A percentile compares a stretch with the other conserved stretches of the same genome.
Evolutionary conservation across 345 rosid genomes (phyloP).

Genomic region (Leavenworthia alabamica): DNA sequence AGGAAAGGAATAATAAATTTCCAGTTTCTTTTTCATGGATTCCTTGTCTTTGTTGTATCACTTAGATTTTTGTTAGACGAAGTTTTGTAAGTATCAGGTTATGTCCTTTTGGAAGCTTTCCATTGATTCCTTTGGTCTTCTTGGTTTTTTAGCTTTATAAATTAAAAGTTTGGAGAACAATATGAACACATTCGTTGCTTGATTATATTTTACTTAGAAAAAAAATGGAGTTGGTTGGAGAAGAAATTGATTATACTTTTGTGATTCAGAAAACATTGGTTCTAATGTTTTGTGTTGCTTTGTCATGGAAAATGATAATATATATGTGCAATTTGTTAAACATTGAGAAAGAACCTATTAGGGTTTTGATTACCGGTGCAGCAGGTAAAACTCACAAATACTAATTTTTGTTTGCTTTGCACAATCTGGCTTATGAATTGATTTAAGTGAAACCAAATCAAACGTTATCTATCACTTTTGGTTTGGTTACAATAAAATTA

Average conservation of each 20-base stretch:
- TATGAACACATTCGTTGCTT: conserved; percentile 12
- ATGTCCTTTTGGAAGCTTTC: conserved; percentile 16
- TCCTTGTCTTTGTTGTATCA: conserved; percentile 14
- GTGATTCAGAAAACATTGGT: conserved; percentile 50
- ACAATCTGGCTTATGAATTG: background rate
- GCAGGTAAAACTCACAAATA: conserved; percentile 44
- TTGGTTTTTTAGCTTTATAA: conserved; percentile 9
- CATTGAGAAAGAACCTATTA: conserved; percentile 53
- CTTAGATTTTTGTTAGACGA: background rate
- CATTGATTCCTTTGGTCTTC: background rate
- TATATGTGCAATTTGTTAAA: conserved; percentile 50
- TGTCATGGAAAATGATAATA: conserved; percentile 51
- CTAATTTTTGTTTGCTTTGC: background rate
- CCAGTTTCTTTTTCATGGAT: background rate
- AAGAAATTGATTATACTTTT: conserved; percentile 12
- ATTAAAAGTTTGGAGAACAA: background rate
- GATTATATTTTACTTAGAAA: background rate
- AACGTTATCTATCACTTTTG: background rate
- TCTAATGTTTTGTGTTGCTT: conserved; percentile 32
- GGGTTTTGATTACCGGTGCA: conserved; percentile 67
- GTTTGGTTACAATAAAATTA: background rate
- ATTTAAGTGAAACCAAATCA: background rate
- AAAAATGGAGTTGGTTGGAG: conserved; percentile 31
- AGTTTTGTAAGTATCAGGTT: conserved; percentile 29
- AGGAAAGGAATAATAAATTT: background rate